Evolutionary conservation across 2,329 filamentous ascomycete genomes (phyloP), one percentile per base, ranked within the genome.

Genomic region (Colletotrichum eremochloae): DNA sequence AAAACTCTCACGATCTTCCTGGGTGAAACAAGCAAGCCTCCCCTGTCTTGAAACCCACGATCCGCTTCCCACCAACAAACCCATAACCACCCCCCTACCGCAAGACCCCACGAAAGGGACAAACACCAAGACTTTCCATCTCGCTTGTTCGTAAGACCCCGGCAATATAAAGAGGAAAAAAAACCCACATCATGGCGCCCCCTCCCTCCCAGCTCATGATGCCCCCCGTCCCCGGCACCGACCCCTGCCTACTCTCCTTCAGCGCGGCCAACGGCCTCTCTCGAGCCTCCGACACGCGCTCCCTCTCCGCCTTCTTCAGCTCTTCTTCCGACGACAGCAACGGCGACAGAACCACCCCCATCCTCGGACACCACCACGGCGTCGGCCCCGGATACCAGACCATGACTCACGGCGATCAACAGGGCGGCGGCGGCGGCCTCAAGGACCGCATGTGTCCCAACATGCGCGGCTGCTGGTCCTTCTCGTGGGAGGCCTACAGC

Each of bases 381-480:
- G 11, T 18, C 36, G 5, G 5, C 38, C 24, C 11, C 24, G 40
- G 57, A 46, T 61, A 61, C 29, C 57, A 24, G 11, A 55, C 50
- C 50, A 56, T 64, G 50, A 20, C 12, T 1, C 14, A n/a, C 46
- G 36, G 46, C 46, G 60, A 50, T 29, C 46, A 29, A 24, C 60
- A 63, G 46, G 46, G n/a, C 46, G 46, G n/a, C 14, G 44, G 15
- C 48, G 2, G 50, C 38, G 75, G n/a, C 67, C 36, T 62, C 18
- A 62, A 63, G 50, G 56, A 63, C 50, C 61, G 61, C 33, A 53
- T 57, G 40, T 63, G 62, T n/a, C 67, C 62, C 58, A 67, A 71
- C 55, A 71, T 71, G 56, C 71, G 67, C 33, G 55, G 52, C 57
- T 71, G 67, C 62, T 71, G 67, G 67, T 52, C 61, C 36, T 73